phyloP scores from a whole-genome alignment of 495 filamentous ascomycete species.

The Pyrenopolyporus hunteri region DNA sequence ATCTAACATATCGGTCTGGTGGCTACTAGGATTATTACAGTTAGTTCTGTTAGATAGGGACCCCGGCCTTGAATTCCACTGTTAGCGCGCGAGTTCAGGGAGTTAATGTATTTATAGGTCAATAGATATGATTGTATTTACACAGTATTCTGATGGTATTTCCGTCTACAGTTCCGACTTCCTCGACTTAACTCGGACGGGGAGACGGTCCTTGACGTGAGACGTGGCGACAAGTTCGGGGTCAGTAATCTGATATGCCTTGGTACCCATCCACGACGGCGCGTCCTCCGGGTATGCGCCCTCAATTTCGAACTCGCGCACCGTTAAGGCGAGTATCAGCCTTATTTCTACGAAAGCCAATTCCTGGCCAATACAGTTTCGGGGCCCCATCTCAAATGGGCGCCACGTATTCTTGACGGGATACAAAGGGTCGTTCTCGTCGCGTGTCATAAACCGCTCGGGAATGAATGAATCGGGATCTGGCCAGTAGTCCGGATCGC shows the following conservation, averaged over 20 bases:
- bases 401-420: slow-evolving; percentile 47
- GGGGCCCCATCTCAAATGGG: slow-evolving; percentile 56
- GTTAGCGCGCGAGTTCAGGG: too few relatives aligned
- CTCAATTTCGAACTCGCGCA: slow-evolving; percentile 29
- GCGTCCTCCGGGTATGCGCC: slow-evolving; percentile 21
- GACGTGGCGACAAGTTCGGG: slow-evolving; percentile 12
- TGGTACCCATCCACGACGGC: slow-evolving; percentile 26
- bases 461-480: slow-evolving; percentile 49
- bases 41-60: too few relatives aligned
- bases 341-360: slow-evolving; percentile 53
- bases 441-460: slow-evolving; percentile 47
- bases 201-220: slow-evolving; percentile 26
- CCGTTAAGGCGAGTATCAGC: slow-evolving; percentile 46
- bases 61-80: too few relatives aligned
- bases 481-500: slow-evolving; percentile 40
- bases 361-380: slow-evolving; percentile 59
- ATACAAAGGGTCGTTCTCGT: slow-evolving; percentile 37
- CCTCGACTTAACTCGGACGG: slow-evolving; percentile 15
- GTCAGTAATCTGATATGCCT: slow-evolving; percentile 22
- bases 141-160: background rate
- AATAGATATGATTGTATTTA: too few relatives aligned
- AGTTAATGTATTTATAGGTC: too few relatives aligned
- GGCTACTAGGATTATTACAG: too few relatives aligned
- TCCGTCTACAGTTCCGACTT: background rate
- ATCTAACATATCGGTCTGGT: too few relatives aligned